Conservation (phyloP, 495 filamentous ascomycete genomes). For the Hypoxylon subgilvum region DNA sequence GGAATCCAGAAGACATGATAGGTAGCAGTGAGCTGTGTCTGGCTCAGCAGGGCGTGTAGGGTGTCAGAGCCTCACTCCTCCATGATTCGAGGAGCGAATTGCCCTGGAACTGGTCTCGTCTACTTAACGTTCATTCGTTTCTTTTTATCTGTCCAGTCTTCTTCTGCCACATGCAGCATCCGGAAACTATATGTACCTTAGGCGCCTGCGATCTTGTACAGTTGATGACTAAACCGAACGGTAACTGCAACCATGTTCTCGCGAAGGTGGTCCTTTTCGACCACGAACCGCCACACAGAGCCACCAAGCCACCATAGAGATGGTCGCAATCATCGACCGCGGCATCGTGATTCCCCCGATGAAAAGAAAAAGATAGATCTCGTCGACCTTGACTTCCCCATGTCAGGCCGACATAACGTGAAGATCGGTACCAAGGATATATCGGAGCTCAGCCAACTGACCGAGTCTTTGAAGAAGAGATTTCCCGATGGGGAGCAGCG, state of each 20-base stretch:
- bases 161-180: slow-evolving; percentile 22
- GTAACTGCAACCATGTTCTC: slow-evolving; percentile 23
- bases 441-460: slow-evolving; percentile 1
- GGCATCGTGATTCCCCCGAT: slow-evolving; percentile 5
- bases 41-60: neutral
- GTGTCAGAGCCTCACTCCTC: slow-evolving; percentile 9
- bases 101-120: neutral
- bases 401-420: slow-evolving; percentile 5
- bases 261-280: slow-evolving; percentile 11
- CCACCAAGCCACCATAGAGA: slow-evolving; percentile 14
- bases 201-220: neutral
- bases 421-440: slow-evolving; percentile 10
- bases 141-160: slow-evolving; percentile 23
- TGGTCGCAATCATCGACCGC: slow-evolving; percentile 4
- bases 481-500: slow-evolving; percentile 4
- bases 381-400: slow-evolving; percentile 17
- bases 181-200: slow-evolving; percentile 13
- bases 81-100: slow-evolving; percentile 1
- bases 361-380: slow-evolving; percentile 27
- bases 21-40: slow-evolving; percentile 1
- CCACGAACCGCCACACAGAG: slow-evolving; percentile 4
- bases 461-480: slow-evolving; percentile 6
- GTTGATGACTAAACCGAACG: neutral
- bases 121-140: slow-evolving; percentile 1
- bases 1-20: slow-evolving; percentile 11